Evolutionary conservation across 495 filamentous ascomycete genomes (phyloP).

Genomic region (Hypoxylon lenormandii): DNA sequence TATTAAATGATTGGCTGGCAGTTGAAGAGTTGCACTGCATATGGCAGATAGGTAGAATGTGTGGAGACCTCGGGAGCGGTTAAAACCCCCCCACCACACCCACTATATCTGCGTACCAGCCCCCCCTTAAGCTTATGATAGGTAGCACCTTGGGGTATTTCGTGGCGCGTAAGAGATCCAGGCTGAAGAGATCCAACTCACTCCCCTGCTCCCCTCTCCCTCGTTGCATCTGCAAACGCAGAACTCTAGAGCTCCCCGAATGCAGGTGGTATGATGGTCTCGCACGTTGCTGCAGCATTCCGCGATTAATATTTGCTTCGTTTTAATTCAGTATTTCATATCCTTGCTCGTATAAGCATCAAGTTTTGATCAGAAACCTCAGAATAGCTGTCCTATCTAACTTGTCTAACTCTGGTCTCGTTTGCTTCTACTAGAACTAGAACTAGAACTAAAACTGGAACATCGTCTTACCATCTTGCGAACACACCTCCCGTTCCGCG

Average conservation of each 20-base stretch:
- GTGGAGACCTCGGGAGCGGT: slow-evolving; percentile 8
- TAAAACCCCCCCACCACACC: background rate
- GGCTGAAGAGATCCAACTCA: background rate
- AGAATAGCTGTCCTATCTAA: too few species aligned
- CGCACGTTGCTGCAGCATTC: too few species aligned
- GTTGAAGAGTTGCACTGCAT: background rate
- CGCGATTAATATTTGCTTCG: too few species aligned
- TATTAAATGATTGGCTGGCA: background rate
- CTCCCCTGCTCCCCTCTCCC: background rate
- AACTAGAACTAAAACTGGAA: background rate
- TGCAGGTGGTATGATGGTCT: too few species aligned
- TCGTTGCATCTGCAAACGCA: too few species aligned
- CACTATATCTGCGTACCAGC: too few species aligned
- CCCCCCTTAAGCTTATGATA: background rate
- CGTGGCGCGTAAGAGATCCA: background rate
- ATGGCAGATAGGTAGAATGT: background rate
- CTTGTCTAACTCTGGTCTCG: background rate
- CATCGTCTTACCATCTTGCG: slow-evolving; percentile 33
- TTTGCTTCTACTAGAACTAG: background rate
- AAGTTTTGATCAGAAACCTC: too few species aligned
- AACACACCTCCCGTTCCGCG: slow-evolving; percentile 3
- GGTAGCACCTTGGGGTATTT: background rate
- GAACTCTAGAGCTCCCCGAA: too few species aligned
- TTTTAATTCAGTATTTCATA: too few species aligned
- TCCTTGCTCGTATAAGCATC: too few species aligned